Conservation (phyloP, 2,329 filamentous ascomycete genomes). For the Aspergillus sp. region DNA sequence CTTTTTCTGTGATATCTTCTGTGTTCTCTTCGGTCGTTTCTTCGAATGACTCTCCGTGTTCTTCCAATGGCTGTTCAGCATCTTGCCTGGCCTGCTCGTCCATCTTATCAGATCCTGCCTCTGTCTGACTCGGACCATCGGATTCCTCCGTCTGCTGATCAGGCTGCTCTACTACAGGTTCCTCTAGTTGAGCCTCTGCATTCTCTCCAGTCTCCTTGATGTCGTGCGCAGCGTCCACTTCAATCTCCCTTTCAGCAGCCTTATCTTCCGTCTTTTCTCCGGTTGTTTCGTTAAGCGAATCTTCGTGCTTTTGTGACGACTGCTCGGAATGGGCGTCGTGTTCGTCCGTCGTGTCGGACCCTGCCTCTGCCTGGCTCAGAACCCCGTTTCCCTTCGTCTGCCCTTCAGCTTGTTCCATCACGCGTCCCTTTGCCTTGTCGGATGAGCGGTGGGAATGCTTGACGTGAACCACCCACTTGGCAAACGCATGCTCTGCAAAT, state of each 20-base stretch:
- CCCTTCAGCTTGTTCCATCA: neutral
- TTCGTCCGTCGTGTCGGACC: neutral
- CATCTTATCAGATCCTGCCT: neutral
- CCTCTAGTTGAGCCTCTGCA: neutral
- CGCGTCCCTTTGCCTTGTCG: neutral
- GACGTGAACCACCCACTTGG: neutral
- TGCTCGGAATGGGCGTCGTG: neutral
- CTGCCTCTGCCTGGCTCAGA: neutral
- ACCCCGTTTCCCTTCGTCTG: neutral
- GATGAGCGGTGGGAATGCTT: neutral
- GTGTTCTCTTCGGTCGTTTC: too few relatives aligned
- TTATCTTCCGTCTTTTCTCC: neutral
- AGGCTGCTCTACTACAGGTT: neutral
- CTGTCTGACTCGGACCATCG: neutral
- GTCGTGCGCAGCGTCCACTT: neutral
- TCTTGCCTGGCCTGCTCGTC: neutral
- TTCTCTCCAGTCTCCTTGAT: neutral
- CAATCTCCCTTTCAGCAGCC: neutral
- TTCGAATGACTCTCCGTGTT: neutral
- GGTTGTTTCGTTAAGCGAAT: neutral
- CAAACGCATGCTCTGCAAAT: conserved; percentile 2
- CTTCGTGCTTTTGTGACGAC: neutral
- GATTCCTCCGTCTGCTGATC: neutral
- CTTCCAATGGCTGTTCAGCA: neutral
- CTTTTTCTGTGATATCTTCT: neutral